A percentile compares a stretch with the other conserved stretches of the same genome.
phyloP scores from a whole-genome alignment of 2,329 filamentous ascomycete species.

The Pseudogymnoascus sp. region DNA sequence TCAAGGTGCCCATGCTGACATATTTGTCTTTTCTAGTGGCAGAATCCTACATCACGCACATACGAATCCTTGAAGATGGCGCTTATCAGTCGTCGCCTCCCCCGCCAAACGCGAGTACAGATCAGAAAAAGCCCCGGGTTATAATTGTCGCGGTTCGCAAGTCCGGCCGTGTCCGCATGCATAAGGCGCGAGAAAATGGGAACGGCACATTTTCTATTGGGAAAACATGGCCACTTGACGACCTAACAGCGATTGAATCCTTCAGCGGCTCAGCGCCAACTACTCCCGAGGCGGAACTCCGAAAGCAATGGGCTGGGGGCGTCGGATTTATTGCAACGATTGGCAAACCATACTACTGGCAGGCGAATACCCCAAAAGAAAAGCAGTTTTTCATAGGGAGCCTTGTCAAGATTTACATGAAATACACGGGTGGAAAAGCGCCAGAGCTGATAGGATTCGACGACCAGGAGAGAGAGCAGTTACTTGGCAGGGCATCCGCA shows the following conservation, averaged over 20 bases:
- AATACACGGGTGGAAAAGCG: conserved; percentile 81
- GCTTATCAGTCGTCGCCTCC: conserved; percentile 75
- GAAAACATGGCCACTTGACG: conserved; percentile 96
- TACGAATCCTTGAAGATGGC: conserved; percentile 81
- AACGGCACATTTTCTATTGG: conserved; percentile 95
- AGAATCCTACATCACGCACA: conserved; percentile 97
- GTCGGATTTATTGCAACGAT: conserved; percentile 82
- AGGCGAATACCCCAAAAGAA: conserved; percentile 86
- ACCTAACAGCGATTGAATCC: conserved; percentile 74
- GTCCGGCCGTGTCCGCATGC: conserved; percentile 85
- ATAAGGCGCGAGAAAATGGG: conserved; percentile 92
- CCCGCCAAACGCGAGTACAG: conserved; percentile 63
- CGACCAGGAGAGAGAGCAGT: conserved; percentile 63
- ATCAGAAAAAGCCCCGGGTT: conserved; percentile 77
- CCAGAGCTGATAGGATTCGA: conserved; percentile 81
- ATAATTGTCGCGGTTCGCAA: conserved; percentile 91
- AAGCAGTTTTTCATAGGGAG: conserved; percentile 98
- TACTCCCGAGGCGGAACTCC: conserved; percentile 50
- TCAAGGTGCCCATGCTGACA: conserved; percentile 17
- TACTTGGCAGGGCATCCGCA: conserved; percentile 47
- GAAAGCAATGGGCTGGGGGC: conserved; percentile 68
- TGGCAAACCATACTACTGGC: conserved; percentile 95
- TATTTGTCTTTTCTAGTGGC: conserved; percentile 42
- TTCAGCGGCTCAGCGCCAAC: conserved; percentile 56
- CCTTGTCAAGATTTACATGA: conserved; percentile 89